Conservation (phyloP, 371 early-diverging fungal species). For the Rhizomucor pusillus region DNA sequence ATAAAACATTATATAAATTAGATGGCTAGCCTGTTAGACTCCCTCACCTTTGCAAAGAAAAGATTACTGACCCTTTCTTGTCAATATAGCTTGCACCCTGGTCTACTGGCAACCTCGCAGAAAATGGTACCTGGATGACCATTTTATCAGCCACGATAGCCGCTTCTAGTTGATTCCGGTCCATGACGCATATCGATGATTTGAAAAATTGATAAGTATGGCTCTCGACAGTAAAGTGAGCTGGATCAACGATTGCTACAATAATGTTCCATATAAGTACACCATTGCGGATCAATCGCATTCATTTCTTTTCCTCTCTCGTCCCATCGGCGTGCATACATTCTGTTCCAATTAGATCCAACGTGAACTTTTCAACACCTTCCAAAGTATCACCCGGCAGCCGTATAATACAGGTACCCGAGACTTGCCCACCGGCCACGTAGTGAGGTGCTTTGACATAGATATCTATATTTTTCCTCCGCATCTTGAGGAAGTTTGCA, state of each 20-base stretch:
- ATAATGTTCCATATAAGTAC: not conserved
- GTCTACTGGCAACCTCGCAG: slow-evolving; percentile 12
- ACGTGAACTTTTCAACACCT: slow-evolving; percentile 7
- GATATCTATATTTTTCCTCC: slow-evolving; percentile 17
- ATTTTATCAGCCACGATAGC: slow-evolving; percentile 8
- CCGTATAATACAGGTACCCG: slow-evolving; percentile 23
- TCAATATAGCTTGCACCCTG: slow-evolving; percentile 23
- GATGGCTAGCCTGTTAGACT: not conserved
- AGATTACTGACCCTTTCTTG: slow-evolving; percentile 27
- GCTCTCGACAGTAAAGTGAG: slow-evolving; percentile 7
- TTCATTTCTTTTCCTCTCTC: slow-evolving; percentile 3
- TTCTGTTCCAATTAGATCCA: slow-evolving; percentile 20
- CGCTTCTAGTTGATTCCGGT: too few relatives aligned
- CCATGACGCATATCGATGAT: too few relatives aligned
- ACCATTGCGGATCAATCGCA: not conserved
- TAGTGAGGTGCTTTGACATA: slow-evolving; percentile 34
- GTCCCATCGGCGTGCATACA: too few relatives aligned
- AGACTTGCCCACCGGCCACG: slow-evolving; percentile 26
- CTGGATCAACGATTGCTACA: slow-evolving; percentile 11
- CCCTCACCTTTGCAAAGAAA: slow-evolving; percentile 24
- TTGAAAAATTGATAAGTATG: too few relatives aligned
- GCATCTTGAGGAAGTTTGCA: slow-evolving; percentile 2
- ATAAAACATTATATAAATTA: not conserved
- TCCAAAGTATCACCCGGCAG: slow-evolving; percentile 9
- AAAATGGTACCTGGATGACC: slow-evolving; percentile 13